phyloP scores from a whole-genome alignment of 805 yeast species.

The Lipomyces starkeyi region DNA sequence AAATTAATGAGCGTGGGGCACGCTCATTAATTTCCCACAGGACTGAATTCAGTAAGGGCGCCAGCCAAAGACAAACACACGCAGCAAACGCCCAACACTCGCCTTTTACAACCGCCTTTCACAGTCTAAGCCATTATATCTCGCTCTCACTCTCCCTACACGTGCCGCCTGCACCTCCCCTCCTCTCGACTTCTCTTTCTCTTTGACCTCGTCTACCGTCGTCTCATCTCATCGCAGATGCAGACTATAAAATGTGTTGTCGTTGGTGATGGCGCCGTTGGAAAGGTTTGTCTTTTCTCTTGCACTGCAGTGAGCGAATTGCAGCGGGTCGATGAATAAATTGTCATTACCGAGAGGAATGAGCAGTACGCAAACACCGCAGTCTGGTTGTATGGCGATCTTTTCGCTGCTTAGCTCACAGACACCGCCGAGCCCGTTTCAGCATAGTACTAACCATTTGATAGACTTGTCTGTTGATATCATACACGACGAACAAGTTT shows the following conservation, averaged over 20 bases:
- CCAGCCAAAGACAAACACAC: neutral
- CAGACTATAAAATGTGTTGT: constrained; percentile 81
- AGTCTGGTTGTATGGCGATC: neutral
- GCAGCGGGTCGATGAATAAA: neutral
- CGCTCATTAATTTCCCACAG: neutral
- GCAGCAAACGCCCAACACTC: neutral
- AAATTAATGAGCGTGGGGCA: too few relatives aligned
- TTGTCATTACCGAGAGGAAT: neutral
- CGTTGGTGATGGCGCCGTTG: constrained; percentile 99
- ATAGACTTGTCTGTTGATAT: constrained; percentile 86
- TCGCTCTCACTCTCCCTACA: neutral
- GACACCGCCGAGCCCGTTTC: too few relatives aligned
- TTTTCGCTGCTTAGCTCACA: neutral
- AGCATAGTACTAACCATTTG: constrained; percentile 18
- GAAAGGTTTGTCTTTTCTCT: constrained; percentile 57
- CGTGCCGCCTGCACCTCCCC: neutral
- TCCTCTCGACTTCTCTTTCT: neutral
- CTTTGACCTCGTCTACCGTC: neutral
- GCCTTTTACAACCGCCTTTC: neutral
- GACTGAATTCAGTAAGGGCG: neutral
- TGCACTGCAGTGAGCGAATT: neutral
- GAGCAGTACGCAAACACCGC: neutral
- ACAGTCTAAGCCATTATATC: neutral
- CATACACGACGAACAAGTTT: constrained; percentile 95
- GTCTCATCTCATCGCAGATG: constrained; percentile 15